These are phyloP conservation scores for Urochloa ruziziensis DNA, from an alignment of 176 grass and related monocot genomes.

Conservation along the genomic window DNA sequence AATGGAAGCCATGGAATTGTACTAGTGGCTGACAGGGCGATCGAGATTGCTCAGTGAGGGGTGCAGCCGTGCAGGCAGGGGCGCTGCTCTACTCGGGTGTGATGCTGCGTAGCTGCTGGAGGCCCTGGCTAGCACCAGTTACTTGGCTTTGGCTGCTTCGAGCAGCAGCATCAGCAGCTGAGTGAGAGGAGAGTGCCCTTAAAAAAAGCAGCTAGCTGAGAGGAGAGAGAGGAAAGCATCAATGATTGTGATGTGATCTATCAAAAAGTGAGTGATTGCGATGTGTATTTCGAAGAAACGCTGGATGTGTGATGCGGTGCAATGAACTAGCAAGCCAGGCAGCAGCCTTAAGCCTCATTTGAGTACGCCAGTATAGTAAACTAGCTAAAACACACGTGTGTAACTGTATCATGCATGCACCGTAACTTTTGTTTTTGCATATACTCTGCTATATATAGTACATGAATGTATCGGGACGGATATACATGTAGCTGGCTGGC, in stretches of 20 bases:
- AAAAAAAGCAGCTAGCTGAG: neutral
- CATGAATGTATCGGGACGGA: no score
- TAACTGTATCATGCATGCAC: neutral
- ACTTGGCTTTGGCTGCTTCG: neutral
- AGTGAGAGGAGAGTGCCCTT: no score
- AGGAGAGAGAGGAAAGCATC: neutral
- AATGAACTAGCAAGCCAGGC: neutral
- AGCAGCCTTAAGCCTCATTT: neutral
- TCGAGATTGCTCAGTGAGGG: neutral
- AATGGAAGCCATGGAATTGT: neutral
- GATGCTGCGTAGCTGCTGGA: neutral
- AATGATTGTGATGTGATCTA: slow-evolving; percentile 1
- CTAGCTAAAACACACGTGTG: neutral
- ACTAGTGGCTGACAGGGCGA: neutral
- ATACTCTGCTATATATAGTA: no score
- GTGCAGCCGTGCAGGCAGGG: neutral
- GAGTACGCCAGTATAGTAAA: neutral
- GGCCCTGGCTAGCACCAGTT: neutral
- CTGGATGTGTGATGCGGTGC: neutral
- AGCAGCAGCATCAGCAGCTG: neutral
- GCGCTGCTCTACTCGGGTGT: neutral
- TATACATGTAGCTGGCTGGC: no score
- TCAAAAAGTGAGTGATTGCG: neutral
- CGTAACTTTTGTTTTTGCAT: neutral
- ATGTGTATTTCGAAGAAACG: neutral